Evolutionary conservation across 1,284 basidiomycete species (phyloP), one percentile per base, ranked within the genome.

Genomic region (Tilletia caries): DNA sequence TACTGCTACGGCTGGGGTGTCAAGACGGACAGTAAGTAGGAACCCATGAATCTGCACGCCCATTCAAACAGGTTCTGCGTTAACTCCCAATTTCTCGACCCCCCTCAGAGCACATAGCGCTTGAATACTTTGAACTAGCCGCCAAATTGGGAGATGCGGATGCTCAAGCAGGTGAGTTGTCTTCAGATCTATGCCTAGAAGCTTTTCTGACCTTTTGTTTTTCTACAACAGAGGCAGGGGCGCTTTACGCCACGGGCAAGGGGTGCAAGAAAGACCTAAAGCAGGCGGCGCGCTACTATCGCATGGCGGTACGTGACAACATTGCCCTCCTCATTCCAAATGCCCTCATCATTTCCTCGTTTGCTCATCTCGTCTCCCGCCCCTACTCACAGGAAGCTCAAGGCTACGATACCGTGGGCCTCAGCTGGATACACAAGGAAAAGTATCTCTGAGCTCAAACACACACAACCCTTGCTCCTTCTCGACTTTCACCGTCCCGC

Each of bases 1-100:
- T 94, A 93, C 84, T 92, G 91, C 82, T 91, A 92, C 72, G 93
- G 93, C 0, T 95, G 93, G 92, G 93, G 92, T 4, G 89, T 92
- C 15, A 84, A 86, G 67, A 92, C 92, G 84, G 92, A 95, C 83
- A 90, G 90, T 43, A 18, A 66, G 41, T 27, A 20, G 3, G 50
- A n/a, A n/a, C n/a, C n/a, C n/a, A n/a, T n/a, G n/a, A n/a, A n/a
- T n/a, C n/a, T n/a, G n/a, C n/a, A n/a, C n/a, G n/a, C n/a, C n/a
- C n/a, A n/a, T n/a, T n/a, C n/a, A n/a, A n/a, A n/a, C n/a, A n/a
- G n/a, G 43, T 13, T 13, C 1, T n/a, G 64, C 34, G 23, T 41
- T 66, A 71, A 68, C 70, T 73, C 25, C 67, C 77, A 27, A 50
- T 67, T 12, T n/a, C 20, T 20, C 43, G n/a, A 70, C 70, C 64